Evolutionary conservation across 805 yeast species (phyloP).

Genomic region (Scheffersomyces spartinae): DNA sequence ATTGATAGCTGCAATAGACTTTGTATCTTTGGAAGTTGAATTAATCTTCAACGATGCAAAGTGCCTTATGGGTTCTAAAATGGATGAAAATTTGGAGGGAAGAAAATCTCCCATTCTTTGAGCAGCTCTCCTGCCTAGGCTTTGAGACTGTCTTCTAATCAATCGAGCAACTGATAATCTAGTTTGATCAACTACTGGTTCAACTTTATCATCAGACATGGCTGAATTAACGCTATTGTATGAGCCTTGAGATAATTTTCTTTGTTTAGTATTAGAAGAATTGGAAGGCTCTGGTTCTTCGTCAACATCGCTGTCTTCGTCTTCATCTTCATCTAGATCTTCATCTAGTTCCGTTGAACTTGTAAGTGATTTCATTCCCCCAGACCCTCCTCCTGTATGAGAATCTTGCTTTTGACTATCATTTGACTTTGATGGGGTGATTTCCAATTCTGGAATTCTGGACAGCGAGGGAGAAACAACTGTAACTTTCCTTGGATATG

Average conservation of each 20-base stretch:
- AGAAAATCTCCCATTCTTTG: slow-evolving; percentile 82
- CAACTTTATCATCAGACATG: slow-evolving; percentile 13
- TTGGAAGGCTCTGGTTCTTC: slow-evolving; percentile 9
- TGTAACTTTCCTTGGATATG: too few relatives aligned
- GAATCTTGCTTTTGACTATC: slow-evolving; percentile 7
- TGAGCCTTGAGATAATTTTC: slow-evolving; percentile 29
- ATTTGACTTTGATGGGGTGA: too few relatives aligned
- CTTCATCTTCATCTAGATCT: slow-evolving; percentile 18
- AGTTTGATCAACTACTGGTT: slow-evolving; percentile 62
- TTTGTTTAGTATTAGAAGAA: slow-evolving; percentile 17
- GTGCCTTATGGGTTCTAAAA: slow-evolving; percentile 82
- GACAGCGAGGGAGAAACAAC: too few relatives aligned
- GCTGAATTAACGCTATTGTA: slow-evolving; percentile 22
- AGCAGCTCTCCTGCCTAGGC: slow-evolving; percentile 69
- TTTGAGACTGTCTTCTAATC: slow-evolving; percentile 68
- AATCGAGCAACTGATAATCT: slow-evolving; percentile 65
- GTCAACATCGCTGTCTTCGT: slow-evolving; percentile 15
- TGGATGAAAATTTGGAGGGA: slow-evolving; percentile 70
- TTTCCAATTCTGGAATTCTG: slow-evolving; percentile 27
- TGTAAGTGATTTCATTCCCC: neutral
- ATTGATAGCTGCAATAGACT: slow-evolving; percentile 35
- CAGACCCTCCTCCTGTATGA: neutral
- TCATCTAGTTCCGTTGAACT: slow-evolving; percentile 11
- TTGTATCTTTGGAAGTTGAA: slow-evolving; percentile 26
- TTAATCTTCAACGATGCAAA: slow-evolving; percentile 75